Evolutionary conservation across 2,329 filamentous ascomycete species (phyloP), one percentile per base, ranked within the genome.

Genomic region (Neodidymelliopsis sp.): DNA sequence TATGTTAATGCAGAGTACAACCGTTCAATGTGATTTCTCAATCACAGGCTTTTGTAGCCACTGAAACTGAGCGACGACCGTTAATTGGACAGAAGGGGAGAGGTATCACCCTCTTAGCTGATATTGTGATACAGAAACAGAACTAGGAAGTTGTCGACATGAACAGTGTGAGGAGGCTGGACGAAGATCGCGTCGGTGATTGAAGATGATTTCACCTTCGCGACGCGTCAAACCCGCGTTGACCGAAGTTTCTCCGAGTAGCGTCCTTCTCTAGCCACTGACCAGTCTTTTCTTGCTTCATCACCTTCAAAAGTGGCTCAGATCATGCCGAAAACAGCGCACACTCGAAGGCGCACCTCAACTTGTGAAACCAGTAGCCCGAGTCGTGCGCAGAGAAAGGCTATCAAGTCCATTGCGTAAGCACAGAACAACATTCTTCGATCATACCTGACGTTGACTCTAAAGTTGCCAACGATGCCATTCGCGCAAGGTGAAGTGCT

Each of bases 401-500:
- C 18, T 2, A 15, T 20, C 5, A 52, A 52, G 25, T 38, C 48
- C 22, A 22, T 52, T 18, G 48, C 48, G 48, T 52, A 37, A 52
- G 48, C 30, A 31, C 25, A 6, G n/a, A 35, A n/a, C 25, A 13
- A 10, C 13, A n/a, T 34, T 13, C 23, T 24, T 6, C 9, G 13
- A 12, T 4, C 6, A 22, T 6, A 10, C 13, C 29, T 36, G 13
- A 34, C 41, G 3, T 36, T 34, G 4, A 15, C 23, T 6, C 29
- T 23, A 15, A 28, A 67, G 62, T 2, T 67, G 64, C 29, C 53
- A 57, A 30, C 53, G 49, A 56, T 67, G 63, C 31, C 66, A 68
- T 23, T 50, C 64, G 20, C 58, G 60, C 27, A 72, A 73, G 40
- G 57, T 71, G 25, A 71, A 69, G 53, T 74, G 69, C 47, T 63